phyloP scores from a whole-genome alignment of 306 rosid species.

The Lotus japonicus region DNA sequence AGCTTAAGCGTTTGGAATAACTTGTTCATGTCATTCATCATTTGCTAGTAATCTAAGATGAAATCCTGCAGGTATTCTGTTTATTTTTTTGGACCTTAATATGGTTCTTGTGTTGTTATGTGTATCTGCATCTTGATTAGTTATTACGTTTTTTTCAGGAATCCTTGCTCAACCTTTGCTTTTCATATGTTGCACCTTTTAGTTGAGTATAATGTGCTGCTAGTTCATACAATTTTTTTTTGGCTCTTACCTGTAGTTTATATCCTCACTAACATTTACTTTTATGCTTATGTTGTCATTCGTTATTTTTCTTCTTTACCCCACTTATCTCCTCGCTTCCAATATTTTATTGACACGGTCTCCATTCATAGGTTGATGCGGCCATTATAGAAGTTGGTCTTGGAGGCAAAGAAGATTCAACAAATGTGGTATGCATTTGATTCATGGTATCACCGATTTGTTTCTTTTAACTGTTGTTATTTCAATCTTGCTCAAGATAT shows the following conservation, averaged over 20 bases:
- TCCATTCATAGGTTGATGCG: constrained; percentile 57
- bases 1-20: too few species aligned
- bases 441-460: constrained; percentile 1
- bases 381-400: constrained; percentile 77
- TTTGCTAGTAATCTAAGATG: not conserved
- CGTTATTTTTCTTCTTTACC: not conserved
- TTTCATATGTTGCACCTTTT: constrained; percentile 1
- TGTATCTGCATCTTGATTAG: not conserved
- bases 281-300: not conserved
- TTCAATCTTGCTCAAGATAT: not conserved
- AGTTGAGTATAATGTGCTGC: not conserved
- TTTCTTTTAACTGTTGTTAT: constrained; percentile 1
- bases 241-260: constrained; percentile 1
- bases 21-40: too few species aligned
- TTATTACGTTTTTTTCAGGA: constrained; percentile 2
- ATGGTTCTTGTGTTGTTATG: not conserved
- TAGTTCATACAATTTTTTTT: not conserved
- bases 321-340: not conserved
- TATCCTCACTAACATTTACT: constrained; percentile 1
- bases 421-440: constrained; percentile 60
- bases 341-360: not conserved
- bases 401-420: constrained; percentile 61
- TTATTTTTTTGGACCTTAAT: not conserved
- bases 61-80: not conserved
- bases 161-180: not conserved